Conservation (phyloP, 192 early-diverging fungal genomes). For the Umbelopsis sp. region DNA sequence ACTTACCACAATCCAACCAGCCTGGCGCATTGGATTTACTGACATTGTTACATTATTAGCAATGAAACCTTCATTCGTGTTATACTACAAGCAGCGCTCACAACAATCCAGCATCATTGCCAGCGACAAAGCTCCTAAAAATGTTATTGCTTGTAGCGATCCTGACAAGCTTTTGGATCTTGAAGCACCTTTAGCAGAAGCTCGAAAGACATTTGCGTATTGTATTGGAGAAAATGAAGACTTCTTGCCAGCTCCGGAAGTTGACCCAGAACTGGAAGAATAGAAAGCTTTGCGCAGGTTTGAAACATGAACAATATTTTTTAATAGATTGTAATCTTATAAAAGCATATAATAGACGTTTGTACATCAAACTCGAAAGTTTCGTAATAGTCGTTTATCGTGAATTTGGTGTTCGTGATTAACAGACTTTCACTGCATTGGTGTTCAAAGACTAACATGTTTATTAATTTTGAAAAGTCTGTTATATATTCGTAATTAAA, state of each 20-base stretch:
- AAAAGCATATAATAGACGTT: no score
- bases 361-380: no score
- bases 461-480: no score
- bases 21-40: no score
- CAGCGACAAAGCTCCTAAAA: constrained; percentile 42
- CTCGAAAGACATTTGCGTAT: constrained; percentile 43
- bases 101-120: constrained; percentile 29
- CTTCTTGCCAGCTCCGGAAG: constrained; percentile 48
- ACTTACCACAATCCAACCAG: neutral
- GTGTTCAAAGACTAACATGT: no score
- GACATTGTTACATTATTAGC: neutral
- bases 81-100: constrained; percentile 50
- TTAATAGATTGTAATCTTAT: no score
- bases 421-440: no score
- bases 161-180: constrained; percentile 48
- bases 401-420: no score
- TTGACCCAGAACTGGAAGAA: constrained; percentile 28
- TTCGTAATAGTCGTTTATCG: no score
- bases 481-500: no score
- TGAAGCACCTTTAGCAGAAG: constrained; percentile 48
- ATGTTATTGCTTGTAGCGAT: constrained; percentile 48
- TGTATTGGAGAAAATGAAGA: constrained; percentile 41
- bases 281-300: neutral
- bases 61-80: constrained; percentile 37
- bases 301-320: no score